Base-by-base conservation (phyloP, 2,329 filamentous ascomycete genomes). In the Fusarium pseudonygamai region DNA sequence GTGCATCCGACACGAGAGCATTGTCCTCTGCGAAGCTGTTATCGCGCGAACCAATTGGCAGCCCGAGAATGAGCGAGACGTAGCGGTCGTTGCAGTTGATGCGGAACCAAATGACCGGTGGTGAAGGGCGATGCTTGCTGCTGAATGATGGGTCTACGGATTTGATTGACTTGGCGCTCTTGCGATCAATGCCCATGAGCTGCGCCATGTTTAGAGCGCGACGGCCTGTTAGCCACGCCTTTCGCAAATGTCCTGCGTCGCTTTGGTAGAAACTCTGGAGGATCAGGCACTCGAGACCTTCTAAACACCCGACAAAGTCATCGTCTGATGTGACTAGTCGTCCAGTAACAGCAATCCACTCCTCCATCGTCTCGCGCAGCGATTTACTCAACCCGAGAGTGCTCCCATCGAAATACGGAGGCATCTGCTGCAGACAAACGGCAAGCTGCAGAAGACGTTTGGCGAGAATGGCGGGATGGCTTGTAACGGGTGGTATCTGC, bases 191-290 rank as follows among this genome's bases (percentile, higher is more conserved):
- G 8, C 87, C 85, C 80, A 89, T 85, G 36, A 87, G 83, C 74
- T 88, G 87, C 0, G 84, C 87, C 40, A 89, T 80, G 50, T 82
- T 84, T 39, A 90, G 78, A 9, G 86, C 86, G 10, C 87, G 82
- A 1, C 88, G 85, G 28, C 83, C 83, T 12, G 81, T 83, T 28
- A 90, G 78, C 88, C 88, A 91, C 6, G 87, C 82, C 49, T 87
- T 86, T 28, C 87, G 84, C 5, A 89, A 79, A 49, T 88, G 88
- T 2, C 89, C 89, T 1, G 82, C 83, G 63, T 89, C 88, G 42
- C 83, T 81, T 59, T 89, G 85, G 72, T 85, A 88, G 59, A 87
- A 77, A 24, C 83, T 82, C 42, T 87, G 81, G 0, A 90, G 77
- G 28, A 85, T 75, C 1, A 90, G 79, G 57, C 85, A 86, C 76